Conservation (phyloP, 2,329 filamentous ascomycete species). For the Fusarium sp. region DNA sequence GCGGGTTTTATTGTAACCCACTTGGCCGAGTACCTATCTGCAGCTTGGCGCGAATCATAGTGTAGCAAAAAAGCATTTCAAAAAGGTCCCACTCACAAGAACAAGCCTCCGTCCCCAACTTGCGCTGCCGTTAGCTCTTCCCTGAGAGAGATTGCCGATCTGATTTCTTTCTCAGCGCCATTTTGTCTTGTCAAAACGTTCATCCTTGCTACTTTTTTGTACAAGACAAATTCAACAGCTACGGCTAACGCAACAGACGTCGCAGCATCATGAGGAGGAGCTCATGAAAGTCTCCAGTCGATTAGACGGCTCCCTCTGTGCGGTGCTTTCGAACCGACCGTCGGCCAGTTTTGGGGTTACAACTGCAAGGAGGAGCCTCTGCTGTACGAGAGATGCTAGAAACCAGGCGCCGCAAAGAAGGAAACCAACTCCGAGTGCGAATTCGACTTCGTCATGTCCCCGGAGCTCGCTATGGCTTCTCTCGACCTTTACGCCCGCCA, state of each 20-base stretch:
- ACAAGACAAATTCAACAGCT: slow-evolving; percentile 3
- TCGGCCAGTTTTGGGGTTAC: slow-evolving; percentile 46
- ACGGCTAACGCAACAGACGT: slow-evolving; percentile 28
- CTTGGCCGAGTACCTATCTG: slow-evolving; percentile 18
- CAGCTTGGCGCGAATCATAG: slow-evolving; percentile 39
- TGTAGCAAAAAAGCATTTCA: slow-evolving; percentile 42
- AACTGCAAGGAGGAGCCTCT: slow-evolving; percentile 45
- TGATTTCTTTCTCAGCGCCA: slow-evolving; percentile 32
- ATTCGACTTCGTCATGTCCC: slow-evolving; percentile 45
- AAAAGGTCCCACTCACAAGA: slow-evolving; percentile 38
- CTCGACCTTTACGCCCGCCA: slow-evolving; percentile 53
- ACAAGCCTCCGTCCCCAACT: slow-evolving; percentile 36
- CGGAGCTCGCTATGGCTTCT: slow-evolving; percentile 55
- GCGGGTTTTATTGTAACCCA: slow-evolving; percentile 13
- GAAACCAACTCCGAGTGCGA: slow-evolving; percentile 1
- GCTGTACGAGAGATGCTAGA: slow-evolving; percentile 33
- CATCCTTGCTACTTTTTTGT: neutral
- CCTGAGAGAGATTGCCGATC: slow-evolving; percentile 36
- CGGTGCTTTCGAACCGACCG: slow-evolving; percentile 62
- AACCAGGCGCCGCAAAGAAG: slow-evolving; percentile 25
- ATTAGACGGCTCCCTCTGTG: slow-evolving; percentile 70
- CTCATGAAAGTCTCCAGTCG: slow-evolving; percentile 70
- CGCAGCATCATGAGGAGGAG: slow-evolving; percentile 61
- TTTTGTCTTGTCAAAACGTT: neutral
- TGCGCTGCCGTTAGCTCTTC: slow-evolving; percentile 35